Evolutionary conservation across 2,329 filamentous ascomycete genomes (phyloP), one percentile per base, ranked within the genome.

Genomic region (Phoma sp.): DNA sequence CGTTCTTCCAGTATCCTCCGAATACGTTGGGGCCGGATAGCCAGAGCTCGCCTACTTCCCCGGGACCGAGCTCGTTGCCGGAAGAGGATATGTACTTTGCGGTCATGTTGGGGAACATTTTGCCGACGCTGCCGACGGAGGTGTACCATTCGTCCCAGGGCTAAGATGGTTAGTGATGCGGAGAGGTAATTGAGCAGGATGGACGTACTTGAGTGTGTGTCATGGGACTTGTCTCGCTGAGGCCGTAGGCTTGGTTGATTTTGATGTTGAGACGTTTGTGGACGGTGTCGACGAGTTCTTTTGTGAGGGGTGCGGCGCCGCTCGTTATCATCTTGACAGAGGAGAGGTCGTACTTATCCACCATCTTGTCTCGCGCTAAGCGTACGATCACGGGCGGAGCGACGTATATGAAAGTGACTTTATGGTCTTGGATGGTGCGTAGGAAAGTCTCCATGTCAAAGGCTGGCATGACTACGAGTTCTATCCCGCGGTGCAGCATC

Each of bases 391-490:
- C 86, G 0, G 93, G 93, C 1, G 93, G 93, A 0, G 92, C 91
- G 10, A 96, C 84, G 68, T 93, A 96, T 33, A 84, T 80, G 70
- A 90, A 92, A 1, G 89, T 93, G 62, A 95, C 84, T 9, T 80
- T 81, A 68, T 91, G 83, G 17, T 89, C 81, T 69, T 96, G 88
- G 18, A 96, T 87, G 36, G 89, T 81, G 6, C 81, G 71, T 74
- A 92, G 95, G 71, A 90, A 92, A 43, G 83, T 83, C 61, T 91
- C 87, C 23, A 97, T 80, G 52, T 96, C 90, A 73, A 96, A 97
- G 57, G 87, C 87, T 1, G 87, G 77, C 83, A 95, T 87, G 7
- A 93, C 84, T 1, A 92, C 76, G 0, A 87, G 78, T 47, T 85
- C 80, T 49, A 87, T 80, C 7, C 91, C 91, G n/a, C 79, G 78